Conservation (phyloP, 352 stramenopile species). For the Pythium monospermum region DNA sequence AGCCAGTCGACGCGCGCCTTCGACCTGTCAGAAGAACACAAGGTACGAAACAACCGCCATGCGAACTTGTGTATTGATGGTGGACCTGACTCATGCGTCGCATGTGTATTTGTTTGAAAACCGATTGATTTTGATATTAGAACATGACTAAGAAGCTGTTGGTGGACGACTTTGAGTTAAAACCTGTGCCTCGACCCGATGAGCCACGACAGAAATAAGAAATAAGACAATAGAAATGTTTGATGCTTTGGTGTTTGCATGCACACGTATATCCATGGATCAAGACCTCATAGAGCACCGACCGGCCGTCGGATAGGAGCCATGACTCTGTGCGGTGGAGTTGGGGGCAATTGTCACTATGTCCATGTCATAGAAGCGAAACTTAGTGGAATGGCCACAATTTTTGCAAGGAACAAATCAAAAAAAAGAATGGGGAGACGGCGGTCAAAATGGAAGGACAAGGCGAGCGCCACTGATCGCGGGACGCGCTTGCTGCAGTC, state of each 20-base stretch:
- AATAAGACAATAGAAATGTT: not conserved
- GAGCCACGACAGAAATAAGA: slow-evolving; percentile 6
- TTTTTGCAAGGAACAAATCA: too few relatives aligned
- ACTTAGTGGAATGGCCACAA: not conserved
- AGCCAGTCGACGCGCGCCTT: slow-evolving; percentile 78
- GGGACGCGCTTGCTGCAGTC: slow-evolving; percentile 41
- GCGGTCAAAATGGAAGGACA: slow-evolving; percentile 70
- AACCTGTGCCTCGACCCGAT: slow-evolving; percentile 54
- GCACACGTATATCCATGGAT: too few relatives aligned
- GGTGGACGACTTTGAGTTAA: slow-evolving; percentile 81
- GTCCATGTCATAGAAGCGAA: not conserved
- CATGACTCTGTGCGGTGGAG: not conserved
- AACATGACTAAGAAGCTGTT: slow-evolving; percentile 84
- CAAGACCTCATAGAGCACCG: too few relatives aligned
- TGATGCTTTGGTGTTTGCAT: too few relatives aligned
- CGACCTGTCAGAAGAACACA: slow-evolving; percentile 83
- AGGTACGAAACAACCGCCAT: slow-evolving; percentile 45
- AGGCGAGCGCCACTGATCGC: slow-evolving; percentile 21
- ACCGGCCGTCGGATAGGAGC: too few relatives aligned
- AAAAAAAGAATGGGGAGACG: slow-evolving; percentile 46
- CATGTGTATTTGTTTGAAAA: too few relatives aligned
- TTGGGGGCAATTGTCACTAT: not conserved
- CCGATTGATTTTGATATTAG: slow-evolving; percentile 30
- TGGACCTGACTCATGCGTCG: not conserved
- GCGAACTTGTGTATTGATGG: not conserved